Base-by-base conservation (phyloP, 768 basidiomycete species). In the Asterophora lycoperdoides region DNA sequence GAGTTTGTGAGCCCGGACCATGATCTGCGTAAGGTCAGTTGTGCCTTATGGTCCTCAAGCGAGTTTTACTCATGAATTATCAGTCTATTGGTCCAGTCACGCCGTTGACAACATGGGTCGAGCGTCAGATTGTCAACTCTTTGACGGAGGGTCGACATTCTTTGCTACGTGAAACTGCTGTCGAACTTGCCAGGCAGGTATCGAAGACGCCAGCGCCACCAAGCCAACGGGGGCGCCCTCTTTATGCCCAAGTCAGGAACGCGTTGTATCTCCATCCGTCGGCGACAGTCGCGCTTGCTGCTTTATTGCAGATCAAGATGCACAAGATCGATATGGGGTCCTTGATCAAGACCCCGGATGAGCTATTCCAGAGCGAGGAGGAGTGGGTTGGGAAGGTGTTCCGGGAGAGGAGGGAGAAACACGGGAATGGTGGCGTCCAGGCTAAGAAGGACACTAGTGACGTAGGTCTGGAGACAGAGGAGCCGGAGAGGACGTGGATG, bases 251-350 rank as follows among this genome's bases (percentile, higher is more conserved):
- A 49, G 69, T 77, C 3, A 56, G 62, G 10, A 64, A 67, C 9
- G 74, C 78, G 3, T 51, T 77, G 14, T 52, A 75, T 45, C 51
- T 73, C 10, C 74, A 70, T 49, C 78, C 78, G 0, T 52, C 62
- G n/a, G 72, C 70, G 1, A 60, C 67, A 26, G 54, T 66, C 5
- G 69, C 76, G 4, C 64, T 79, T 19, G 60, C 68, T 8, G 62
- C 67, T 14, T 61, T 80, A 10, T 56, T 66, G 35, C 72, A 74
- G 29, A 72, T 80, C 10, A 57, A 66, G 32, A 53, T 67, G 17
- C 70, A 77, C 45, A 76, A 77, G 60, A 73, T 80, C 45, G 79
- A 80, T 52, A 78, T 80, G 75, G 74, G 68, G 3, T 66, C 74
- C 4, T 55, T 80, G 45, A 75, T 80, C 41, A 72, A 67, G 45